Base-by-base conservation (phyloP, 768 basidiomycete species). In the Naganishia randhawae region DNA sequence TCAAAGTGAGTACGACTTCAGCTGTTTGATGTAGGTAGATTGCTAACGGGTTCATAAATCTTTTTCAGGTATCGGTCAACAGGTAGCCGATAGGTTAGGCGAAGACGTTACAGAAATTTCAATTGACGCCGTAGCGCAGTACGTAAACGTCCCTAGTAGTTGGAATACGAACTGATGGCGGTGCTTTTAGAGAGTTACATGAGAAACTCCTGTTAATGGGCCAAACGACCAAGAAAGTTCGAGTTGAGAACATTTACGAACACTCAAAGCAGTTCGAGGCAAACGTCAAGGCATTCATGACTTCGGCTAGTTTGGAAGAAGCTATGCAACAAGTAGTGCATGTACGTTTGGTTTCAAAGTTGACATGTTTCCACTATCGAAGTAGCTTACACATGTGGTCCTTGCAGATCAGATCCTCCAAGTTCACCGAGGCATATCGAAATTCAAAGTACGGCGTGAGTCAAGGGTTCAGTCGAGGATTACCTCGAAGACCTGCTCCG, bases 351-450 rank as follows among this genome's bases (percentile, higher is more conserved):
- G 25, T 10, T 35, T 50, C 16, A 17, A 41, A 42, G 39, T 29
- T 19, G 22, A 35, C 64, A 35, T 55, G 29, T 1, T 19, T 35
- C 8, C 25, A 14, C 31, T 14, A 33, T 2, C 6, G 33, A 51
- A 11, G 5, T 7, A n/a, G 14, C 65, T 52, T 5, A 51, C 17
- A 13, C 16, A 2, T 3, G n/a, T 48, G 4, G 4, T 27, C 2
- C 35, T 22, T 19, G 9, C 77, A 96, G 93, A 90, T 96, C 53
- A 87, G 88, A 55, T 92, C 91, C n/a, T 91, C 92, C 48, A 89
- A 95, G 3, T 95, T 97, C 82, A 97, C 95, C 22, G 94, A 98
- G 73, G 94, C 95, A 79, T 98, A 97, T 79, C 85, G 94, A 31
- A 85, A 87, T 73, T 86, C 78, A 16, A 78, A 80, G 50, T 80